These are phyloP conservation scores for Suhomyces sp. DNA, from an alignment of 805 yeast species.

Conservation along the genomic window DNA sequence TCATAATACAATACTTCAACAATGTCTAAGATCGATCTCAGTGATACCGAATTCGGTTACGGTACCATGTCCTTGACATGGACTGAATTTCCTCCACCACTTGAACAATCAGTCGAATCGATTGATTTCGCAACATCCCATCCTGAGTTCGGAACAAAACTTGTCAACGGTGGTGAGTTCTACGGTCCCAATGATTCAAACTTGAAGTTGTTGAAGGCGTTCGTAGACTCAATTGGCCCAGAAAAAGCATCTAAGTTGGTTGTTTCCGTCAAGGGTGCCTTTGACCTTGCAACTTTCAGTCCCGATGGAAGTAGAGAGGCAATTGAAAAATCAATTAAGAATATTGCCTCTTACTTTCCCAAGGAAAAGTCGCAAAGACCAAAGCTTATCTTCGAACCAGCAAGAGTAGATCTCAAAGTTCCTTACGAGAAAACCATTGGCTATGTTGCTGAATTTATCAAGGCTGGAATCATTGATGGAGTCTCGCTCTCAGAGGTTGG, in stretches of 20 bases:
- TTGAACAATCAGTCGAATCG: conserved; percentile 50
- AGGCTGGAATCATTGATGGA: conserved; percentile 64
- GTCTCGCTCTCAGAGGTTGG: conserved; percentile 74
- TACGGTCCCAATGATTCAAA: conserved; percentile 59
- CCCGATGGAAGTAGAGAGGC: conserved; percentile 54
- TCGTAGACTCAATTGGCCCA: conserved; percentile 56
- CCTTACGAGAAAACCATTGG: conserved; percentile 60
- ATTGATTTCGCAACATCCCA: conserved; percentile 47
- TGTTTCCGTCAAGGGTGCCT: conserved; percentile 68
- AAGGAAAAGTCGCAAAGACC: conserved; percentile 28
- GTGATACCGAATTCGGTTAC: conserved; percentile 48
- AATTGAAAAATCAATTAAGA: conserved; percentile 48
- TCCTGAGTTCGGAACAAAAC: conserved; percentile 44
- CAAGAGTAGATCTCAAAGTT: conserved; percentile 60
- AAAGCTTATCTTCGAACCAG: conserved; percentile 54
- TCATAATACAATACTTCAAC: background rate
- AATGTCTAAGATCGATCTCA: conserved; percentile 6
- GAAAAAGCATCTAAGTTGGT: conserved; percentile 50
- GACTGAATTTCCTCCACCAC: conserved; percentile 55
- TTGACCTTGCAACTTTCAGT: conserved; percentile 27
- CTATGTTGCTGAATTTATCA: conserved; percentile 55
- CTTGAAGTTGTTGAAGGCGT: conserved; percentile 54
- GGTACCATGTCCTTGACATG: conserved; percentile 85
- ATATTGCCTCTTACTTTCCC: conserved; percentile 32
- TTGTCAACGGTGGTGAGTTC: conserved; percentile 76